phyloP scores from a whole-genome alignment of 2,329 filamentous ascomycete genomes.

The Zalaria sp. region DNA sequence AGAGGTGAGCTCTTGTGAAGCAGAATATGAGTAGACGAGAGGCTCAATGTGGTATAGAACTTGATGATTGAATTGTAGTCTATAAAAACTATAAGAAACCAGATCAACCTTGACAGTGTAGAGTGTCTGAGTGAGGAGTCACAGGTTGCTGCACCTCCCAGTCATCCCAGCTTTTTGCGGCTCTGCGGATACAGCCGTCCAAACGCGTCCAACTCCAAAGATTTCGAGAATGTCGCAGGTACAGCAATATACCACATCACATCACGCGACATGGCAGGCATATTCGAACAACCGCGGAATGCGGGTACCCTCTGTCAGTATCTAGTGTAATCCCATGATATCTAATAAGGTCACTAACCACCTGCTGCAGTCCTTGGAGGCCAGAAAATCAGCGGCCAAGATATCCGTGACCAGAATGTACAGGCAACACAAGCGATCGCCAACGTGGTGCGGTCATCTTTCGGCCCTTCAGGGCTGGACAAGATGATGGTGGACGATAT shows the following conservation, averaged over 20 bases:
- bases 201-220: neutral
- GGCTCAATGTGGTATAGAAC: too few relatives aligned
- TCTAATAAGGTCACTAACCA: conserved; percentile 11
- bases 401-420: conserved; percentile 97
- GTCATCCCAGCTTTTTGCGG: too few relatives aligned
- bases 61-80: too few relatives aligned
- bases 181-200: neutral
- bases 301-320: conserved; percentile 70
- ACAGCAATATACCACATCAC: neutral
- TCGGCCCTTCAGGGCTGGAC: conserved; percentile 89
- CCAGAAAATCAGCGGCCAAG: conserved; percentile 90
- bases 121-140: too few relatives aligned
- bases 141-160: too few relatives aligned
- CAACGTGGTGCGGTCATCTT: conserved; percentile 98
- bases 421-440: conserved; percentile 91
- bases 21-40: too few relatives aligned
- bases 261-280: conserved; percentile 59
- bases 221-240: neutral
- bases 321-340: conserved; percentile 2
- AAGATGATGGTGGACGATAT: conserved; percentile 99
- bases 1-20: too few relatives aligned
- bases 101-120: too few relatives aligned
- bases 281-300: conserved; percentile 91
- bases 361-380: conserved; percentile 62
- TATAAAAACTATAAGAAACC: too few relatives aligned